Evolutionary conservation across 2,329 filamentous ascomycete genomes (phyloP).

Genomic region (Aspergillus calidoustus): DNA sequence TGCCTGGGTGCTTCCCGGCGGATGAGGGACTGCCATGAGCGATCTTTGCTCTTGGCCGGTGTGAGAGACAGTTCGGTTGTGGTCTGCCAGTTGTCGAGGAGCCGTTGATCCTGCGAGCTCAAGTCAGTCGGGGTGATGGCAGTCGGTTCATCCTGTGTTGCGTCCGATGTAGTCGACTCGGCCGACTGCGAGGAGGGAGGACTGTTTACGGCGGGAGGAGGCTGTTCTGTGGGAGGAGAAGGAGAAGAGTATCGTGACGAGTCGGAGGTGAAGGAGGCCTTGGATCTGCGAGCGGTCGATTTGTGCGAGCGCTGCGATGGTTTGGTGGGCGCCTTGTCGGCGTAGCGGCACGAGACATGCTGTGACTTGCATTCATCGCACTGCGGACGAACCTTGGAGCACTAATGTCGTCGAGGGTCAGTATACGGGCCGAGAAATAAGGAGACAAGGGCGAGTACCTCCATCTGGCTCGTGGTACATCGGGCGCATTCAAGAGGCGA

Average conservation of each 20-base stretch:
- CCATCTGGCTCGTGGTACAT: constrained; percentile 7
- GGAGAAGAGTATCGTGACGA: constrained; percentile 2
- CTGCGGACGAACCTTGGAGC: constrained; percentile 4
- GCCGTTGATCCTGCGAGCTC: background rate
- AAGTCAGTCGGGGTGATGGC: background rate
- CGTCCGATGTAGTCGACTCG: background rate
- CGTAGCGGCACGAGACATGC: constrained; percentile 2
- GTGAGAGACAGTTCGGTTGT: constrained; percentile 6
- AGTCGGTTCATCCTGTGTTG: background rate
- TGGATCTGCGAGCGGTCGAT: background rate
- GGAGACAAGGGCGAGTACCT: background rate
- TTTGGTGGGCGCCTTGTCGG: background rate
- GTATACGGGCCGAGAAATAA: background rate
- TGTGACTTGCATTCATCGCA: constrained; percentile 13
- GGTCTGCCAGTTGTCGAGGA: constrained; percentile 6
- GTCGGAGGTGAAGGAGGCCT: background rate
- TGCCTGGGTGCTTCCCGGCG: constrained; percentile 5
- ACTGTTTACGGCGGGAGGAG: background rate
- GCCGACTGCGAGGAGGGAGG: background rate
- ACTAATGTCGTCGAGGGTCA: background rate
- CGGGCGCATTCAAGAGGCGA: constrained; percentile 8
- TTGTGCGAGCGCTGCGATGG: background rate
- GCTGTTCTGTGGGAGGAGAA: background rate
- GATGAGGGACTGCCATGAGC: constrained; percentile 13
- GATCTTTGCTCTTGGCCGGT: constrained; percentile 8